A percentile compares a stretch with the other conserved stretches of the same genome.
phyloP scores from a whole-genome alignment of 2,329 filamentous ascomycete species.

The Coniella lustricola region DNA sequence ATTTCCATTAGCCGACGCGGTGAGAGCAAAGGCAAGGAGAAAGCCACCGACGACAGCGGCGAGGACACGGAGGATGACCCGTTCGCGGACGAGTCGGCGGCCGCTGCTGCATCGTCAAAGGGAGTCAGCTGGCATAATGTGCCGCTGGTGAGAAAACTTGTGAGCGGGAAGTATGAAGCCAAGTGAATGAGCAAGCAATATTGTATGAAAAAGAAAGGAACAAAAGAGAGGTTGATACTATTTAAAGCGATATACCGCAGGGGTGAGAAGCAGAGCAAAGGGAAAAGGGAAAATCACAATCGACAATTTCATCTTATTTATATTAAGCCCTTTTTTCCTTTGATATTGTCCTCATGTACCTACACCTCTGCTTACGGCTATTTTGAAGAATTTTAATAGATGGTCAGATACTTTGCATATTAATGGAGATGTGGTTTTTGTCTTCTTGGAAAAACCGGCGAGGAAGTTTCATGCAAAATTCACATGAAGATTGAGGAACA shows the following conservation, averaged over 20 bases:
- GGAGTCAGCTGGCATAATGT: constrained; percentile 57
- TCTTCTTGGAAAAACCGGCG: no score
- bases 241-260: no score
- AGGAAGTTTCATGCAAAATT: no score
- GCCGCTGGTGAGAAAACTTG: constrained; percentile 57
- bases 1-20: constrained; percentile 57
- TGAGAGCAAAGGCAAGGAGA: constrained; percentile 44
- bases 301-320: no score
- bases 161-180: constrained; percentile 70
- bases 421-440: background rate
- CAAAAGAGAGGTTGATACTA: background rate
- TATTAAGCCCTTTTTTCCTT: no score
- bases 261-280: no score
- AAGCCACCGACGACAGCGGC: constrained; percentile 32
- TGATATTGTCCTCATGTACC: no score
- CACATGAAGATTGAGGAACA: no score
- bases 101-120: constrained; percentile 23
- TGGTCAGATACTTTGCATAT: background rate
- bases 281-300: no score
- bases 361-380: no score
- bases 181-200: constrained; percentile 21
- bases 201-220: background rate
- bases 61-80: constrained; percentile 50
- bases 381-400: no score
- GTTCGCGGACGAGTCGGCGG: constrained; percentile 55